Conservation (phyloP, 345 rosid genomes). For the Mercurialis annua region DNA sequence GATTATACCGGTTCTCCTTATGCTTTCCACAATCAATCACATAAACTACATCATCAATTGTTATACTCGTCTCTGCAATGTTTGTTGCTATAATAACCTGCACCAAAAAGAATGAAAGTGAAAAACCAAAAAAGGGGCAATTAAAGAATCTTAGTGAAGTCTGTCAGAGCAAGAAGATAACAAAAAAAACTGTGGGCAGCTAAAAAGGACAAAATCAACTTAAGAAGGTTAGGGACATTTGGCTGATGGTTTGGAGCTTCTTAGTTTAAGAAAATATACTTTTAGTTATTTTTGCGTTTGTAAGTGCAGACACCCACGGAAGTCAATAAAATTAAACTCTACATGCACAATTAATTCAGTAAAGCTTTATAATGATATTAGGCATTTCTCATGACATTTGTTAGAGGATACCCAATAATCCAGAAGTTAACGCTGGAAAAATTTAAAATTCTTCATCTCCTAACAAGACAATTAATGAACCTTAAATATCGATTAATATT, state of each 20-base stretch:
- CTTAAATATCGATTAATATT: too few relatives aligned
- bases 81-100: constrained; percentile 90
- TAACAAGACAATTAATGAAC: too few relatives aligned
- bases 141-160: neutral
- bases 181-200: neutral
- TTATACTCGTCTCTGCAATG: constrained; percentile 90
- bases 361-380: too few relatives aligned
- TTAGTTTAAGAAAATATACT: neutral
- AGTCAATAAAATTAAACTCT: too few relatives aligned
- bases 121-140: constrained; percentile 8
- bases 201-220: neutral
- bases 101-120: constrained; percentile 11
- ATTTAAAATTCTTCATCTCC: too few relatives aligned
- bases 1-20: constrained; percentile 88
- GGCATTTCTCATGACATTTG: too few relatives aligned
- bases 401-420: too few relatives aligned
- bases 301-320: too few relatives aligned
- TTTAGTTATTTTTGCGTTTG: too few relatives aligned
- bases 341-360: too few relatives aligned
- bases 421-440: too few relatives aligned
- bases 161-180: neutral
- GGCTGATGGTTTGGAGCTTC: neutral
- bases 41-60: constrained; percentile 89
- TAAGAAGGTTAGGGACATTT: neutral
- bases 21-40: constrained; percentile 94